Evolutionary conservation across 2,329 filamentous ascomycete genomes (phyloP).

Genomic region (Byssothecium circinans): DNA sequence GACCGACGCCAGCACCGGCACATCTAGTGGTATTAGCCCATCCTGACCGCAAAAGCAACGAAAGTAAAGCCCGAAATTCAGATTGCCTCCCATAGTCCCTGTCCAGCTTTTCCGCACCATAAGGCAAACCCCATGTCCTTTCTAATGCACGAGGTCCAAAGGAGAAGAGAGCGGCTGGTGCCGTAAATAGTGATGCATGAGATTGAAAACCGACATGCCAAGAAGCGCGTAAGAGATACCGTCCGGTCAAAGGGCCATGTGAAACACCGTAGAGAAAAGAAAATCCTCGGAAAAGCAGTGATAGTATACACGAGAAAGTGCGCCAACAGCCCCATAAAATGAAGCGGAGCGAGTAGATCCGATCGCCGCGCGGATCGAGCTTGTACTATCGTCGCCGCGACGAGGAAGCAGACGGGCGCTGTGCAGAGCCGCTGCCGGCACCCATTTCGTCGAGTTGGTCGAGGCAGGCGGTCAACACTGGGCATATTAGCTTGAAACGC

Average conservation of each 20-base stretch:
- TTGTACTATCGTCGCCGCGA: constrained; percentile 37
- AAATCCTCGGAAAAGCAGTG: constrained; percentile 14
- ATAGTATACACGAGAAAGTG: constrained; percentile 33
- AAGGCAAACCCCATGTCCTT: constrained; percentile 13
- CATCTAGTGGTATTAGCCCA: constrained; percentile 23
- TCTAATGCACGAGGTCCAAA: constrained; percentile 22
- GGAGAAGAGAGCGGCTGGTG: constrained; percentile 15
- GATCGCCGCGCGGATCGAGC: constrained; percentile 1
- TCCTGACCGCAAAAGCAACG: constrained; percentile 29
- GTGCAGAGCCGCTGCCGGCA: constrained; percentile 30
- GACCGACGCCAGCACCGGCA: constrained; percentile 38
- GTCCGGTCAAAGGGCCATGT: background rate
- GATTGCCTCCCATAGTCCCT: constrained; percentile 13
- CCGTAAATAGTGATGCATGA: background rate
- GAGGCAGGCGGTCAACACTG: constrained; percentile 58
- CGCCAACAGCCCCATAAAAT: too few relatives aligned
- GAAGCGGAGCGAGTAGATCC: too few relatives aligned
- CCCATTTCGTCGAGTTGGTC: constrained; percentile 53
- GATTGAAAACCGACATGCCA: background rate
- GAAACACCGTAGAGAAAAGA: background rate
- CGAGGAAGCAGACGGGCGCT: constrained; percentile 34
- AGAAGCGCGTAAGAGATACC: background rate
- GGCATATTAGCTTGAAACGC: constrained; percentile 10
- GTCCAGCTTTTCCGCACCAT: constrained; percentile 14
- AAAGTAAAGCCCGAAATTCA: constrained; percentile 22